Conservation (phyloP, 2,329 filamentous ascomycete species). For the Ceratocystis huliohia region DNA sequence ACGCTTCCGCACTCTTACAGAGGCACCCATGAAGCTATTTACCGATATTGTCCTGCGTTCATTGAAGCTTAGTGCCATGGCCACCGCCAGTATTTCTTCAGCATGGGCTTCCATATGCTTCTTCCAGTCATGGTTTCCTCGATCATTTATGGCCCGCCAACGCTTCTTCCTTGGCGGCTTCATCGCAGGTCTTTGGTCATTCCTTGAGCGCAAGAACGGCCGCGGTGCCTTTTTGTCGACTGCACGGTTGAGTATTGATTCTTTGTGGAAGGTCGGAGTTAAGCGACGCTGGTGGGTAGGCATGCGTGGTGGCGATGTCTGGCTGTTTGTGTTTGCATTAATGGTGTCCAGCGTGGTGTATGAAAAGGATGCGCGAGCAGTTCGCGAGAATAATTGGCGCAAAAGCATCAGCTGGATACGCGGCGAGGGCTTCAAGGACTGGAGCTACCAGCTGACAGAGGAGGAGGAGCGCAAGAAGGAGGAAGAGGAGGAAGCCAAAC, state of each 20-base stretch:
- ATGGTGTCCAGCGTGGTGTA: slow-evolving; percentile 67
- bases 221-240: slow-evolving; percentile 66
- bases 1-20: slow-evolving; percentile 53
- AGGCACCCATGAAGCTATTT: slow-evolving; percentile 54
- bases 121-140: slow-evolving; percentile 68
- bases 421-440: slow-evolving; percentile 64
- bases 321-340: slow-evolving; percentile 68
- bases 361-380: slow-evolving; percentile 54
- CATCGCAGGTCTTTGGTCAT: slow-evolving; percentile 73
- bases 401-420: slow-evolving; percentile 62
- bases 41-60: slow-evolving; percentile 50
- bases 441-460: slow-evolving; percentile 41
- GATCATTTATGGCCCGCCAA: slow-evolving; percentile 61
- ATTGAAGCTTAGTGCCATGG: slow-evolving; percentile 61
- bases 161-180: slow-evolving; percentile 85
- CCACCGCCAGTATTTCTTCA: slow-evolving; percentile 68
- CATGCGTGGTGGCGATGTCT: slow-evolving; percentile 68
- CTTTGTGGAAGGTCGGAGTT: slow-evolving; percentile 81
- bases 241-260: slow-evolving; percentile 65
- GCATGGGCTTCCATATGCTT: slow-evolving; percentile 84
- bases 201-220: slow-evolving; percentile 53
- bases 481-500: slow-evolving; percentile 25
- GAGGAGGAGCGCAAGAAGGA: slow-evolving; percentile 32
- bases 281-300: slow-evolving; percentile 83
- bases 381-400: slow-evolving; percentile 53